These are phyloP conservation scores for Claviceps quebecensis DNA, from an alignment of 2,329 filamentous ascomycete genomes.

Conservation along the genomic window DNA sequence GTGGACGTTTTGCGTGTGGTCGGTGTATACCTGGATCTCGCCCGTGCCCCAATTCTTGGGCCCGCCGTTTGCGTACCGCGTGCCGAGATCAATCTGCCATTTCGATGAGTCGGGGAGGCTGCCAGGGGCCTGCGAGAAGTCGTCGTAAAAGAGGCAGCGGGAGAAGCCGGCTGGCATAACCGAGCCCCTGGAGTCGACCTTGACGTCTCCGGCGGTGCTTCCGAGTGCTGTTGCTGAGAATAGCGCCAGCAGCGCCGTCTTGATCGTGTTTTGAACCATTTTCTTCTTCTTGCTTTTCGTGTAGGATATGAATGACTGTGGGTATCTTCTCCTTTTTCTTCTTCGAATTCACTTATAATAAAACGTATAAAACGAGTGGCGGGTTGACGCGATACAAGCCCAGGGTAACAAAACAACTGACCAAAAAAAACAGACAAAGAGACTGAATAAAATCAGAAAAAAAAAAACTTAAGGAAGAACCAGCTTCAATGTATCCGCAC, in stretches of 20 bases:
- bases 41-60: constrained; percentile 33
- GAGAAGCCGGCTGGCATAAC: constrained; percentile 8
- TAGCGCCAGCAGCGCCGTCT: background rate
- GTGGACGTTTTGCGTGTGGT: constrained; percentile 23
- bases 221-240: background rate
- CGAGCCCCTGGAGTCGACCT: background rate
- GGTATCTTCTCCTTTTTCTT: background rate
- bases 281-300: background rate
- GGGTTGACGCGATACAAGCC: too few species aligned
- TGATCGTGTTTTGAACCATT: background rate
- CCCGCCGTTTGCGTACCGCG: constrained; percentile 28
- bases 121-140: constrained; percentile 10
- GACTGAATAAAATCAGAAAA: too few species aligned
- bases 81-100: constrained; percentile 32
- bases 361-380: too few species aligned
- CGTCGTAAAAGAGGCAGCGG: constrained; percentile 15
- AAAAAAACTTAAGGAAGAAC: too few species aligned
- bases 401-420: too few species aligned
- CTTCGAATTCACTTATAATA: background rate
- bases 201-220: too few species aligned
- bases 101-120: constrained; percentile 22
- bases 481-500: too few species aligned
- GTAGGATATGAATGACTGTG: too few species aligned
- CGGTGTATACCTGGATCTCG: constrained; percentile 33
- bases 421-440: too few species aligned